Conservation (phyloP, 257 asterid species). For the Hygrophila difformis region DNA sequence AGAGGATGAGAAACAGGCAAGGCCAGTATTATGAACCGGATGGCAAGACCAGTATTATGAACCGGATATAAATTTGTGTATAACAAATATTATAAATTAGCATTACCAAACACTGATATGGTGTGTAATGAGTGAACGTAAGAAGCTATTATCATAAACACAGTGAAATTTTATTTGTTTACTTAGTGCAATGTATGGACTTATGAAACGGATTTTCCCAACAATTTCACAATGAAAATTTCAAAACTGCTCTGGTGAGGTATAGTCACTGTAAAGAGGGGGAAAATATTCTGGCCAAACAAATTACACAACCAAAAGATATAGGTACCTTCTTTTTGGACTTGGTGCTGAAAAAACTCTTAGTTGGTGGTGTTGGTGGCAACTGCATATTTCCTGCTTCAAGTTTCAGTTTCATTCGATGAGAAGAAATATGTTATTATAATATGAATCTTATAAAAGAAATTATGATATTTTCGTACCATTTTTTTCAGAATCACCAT, state of each 20-base stretch:
- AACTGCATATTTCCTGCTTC: slow-evolving; percentile 39
- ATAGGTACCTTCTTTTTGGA: slow-evolving; percentile 57
- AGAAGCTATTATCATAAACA: background rate
- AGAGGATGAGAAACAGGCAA: slow-evolving; percentile 9
- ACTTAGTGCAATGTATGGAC: background rate
- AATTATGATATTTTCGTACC: slow-evolving; percentile 31
- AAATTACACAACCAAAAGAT: background rate
- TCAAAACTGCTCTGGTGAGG: background rate
- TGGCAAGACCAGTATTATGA: slow-evolving; percentile 13
- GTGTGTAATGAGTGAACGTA: too few relatives aligned
- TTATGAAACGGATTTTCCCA: background rate
- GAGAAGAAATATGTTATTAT: slow-evolving; percentile 7
- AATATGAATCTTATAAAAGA: background rate
- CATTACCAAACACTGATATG: too few relatives aligned
- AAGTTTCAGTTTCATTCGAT: slow-evolving; percentile 4
- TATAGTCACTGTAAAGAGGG: slow-evolving; percentile 1
- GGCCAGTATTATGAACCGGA: slow-evolving; percentile 11
- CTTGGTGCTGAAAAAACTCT: slow-evolving; percentile 35
- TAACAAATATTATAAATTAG: too few relatives aligned
- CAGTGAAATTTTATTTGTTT: background rate
- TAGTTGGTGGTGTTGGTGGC: slow-evolving; percentile 27
- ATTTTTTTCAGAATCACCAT: slow-evolving; percentile 29
- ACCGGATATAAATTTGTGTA: too few relatives aligned
- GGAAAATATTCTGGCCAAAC: background rate
- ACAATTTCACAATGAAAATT: slow-evolving; percentile 3